phyloP scores from a whole-genome alignment of 2,329 filamentous ascomycete species.

The Cephalotrichum gorgonifer region DNA sequence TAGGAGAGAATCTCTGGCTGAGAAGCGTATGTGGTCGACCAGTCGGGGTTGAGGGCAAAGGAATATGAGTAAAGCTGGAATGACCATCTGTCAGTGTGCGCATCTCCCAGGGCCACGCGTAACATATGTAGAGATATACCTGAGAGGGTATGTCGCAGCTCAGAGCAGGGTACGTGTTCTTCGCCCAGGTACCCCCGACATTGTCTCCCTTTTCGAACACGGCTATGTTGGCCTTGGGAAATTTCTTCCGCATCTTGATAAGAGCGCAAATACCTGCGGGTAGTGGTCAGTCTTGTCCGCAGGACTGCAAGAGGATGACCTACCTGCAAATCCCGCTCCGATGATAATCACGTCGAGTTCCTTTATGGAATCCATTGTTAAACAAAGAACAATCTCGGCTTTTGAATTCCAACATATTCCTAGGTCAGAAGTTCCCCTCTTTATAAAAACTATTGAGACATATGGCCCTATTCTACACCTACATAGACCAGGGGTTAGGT shows the following conservation, averaged over 20 bases:
- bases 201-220: conserved; percentile 20
- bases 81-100: conserved; percentile 9
- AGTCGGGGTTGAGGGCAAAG: conserved; percentile 27
- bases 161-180: conserved; percentile 19
- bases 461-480: too few relatives aligned
- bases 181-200: conserved; percentile 18
- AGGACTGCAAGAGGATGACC: conserved; percentile 20
- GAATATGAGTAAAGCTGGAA: conserved; percentile 28
- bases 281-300: conserved; percentile 19
- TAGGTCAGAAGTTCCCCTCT: too few relatives aligned
- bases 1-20: conserved; percentile 21
- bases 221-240: neutral
- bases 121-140: conserved; percentile 7
- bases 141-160: conserved; percentile 1
- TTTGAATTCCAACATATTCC: too few relatives aligned
- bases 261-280: conserved; percentile 7
- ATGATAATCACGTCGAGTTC: conserved; percentile 21
- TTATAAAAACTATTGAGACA: too few relatives aligned
- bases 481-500: too few relatives aligned
- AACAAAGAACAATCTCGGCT: too few relatives aligned
- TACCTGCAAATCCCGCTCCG: conserved; percentile 20
- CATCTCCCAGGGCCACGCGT: conserved; percentile 17
- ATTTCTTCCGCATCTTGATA: conserved; percentile 14
- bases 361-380: too few relatives aligned
- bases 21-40: conserved; percentile 22